These are phyloP conservation scores for Mycena vulgaris DNA, from an alignment of 768 basidiomycete species.

Conservation along the genomic window DNA sequence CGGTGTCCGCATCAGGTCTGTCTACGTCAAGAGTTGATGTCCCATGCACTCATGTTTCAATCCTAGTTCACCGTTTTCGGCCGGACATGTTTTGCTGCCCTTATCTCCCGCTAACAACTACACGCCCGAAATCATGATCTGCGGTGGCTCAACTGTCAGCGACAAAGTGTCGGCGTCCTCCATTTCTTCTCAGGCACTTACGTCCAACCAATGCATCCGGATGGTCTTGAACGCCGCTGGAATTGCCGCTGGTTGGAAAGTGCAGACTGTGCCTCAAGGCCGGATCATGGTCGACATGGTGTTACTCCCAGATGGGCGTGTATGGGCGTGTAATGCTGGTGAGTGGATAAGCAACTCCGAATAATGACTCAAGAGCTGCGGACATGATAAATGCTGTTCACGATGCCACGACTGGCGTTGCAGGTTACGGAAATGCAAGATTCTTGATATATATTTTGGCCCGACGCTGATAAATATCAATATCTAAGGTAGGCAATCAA, in stretches of 20 bases:
- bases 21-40: background rate
- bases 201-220: conserved; percentile 59
- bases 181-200: conserved; percentile 56
- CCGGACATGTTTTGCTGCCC: conserved; percentile 55
- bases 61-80: conserved; percentile 53
- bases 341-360: conserved; percentile 48
- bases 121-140: conserved; percentile 63
- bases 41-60: background rate
- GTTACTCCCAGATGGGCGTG: conserved; percentile 58
- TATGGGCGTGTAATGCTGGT: conserved; percentile 58
- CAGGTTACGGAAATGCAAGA: conserved; percentile 52
- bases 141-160: conserved; percentile 58
- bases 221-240: conserved; percentile 59
- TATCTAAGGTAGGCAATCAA: conserved; percentile 49
- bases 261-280: conserved; percentile 60
- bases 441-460: background rate
- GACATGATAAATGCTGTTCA: background rate
- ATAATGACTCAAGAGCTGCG: background rate
- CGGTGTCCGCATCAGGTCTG: conserved; percentile 56
- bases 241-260: conserved; percentile 60
- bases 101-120: conserved; percentile 55
- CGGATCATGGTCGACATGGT: conserved; percentile 56
- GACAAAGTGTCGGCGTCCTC: conserved; percentile 47
- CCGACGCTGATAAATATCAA: conserved; percentile 11
- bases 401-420: conserved; percentile 56